A percentile compares a stretch with the other conserved stretches of the same genome.
Conservation (phyloP, 139 green algal species). For the Limnomonas spitsbergensis region DNA sequence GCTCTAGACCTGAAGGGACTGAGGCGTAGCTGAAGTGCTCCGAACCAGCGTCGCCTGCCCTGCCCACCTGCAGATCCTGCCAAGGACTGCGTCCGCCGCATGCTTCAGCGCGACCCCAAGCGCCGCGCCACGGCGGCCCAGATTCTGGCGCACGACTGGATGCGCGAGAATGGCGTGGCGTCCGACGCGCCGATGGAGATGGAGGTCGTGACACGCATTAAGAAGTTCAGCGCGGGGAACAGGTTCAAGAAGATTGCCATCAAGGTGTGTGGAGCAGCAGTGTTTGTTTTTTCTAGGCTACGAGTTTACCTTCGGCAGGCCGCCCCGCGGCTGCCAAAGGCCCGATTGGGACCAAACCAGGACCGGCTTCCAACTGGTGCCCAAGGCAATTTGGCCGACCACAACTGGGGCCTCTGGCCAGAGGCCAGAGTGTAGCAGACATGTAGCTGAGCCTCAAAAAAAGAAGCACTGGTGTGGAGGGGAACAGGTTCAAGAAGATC, state of each 20-base stretch:
- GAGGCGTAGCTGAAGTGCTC: not conserved
- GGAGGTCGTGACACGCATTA: conserved; percentile 81
- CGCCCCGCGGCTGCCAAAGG: too few species aligned
- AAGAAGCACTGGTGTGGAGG: too few species aligned
- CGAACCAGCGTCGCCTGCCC: too few species aligned
- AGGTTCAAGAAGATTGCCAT: conserved; percentile 95
- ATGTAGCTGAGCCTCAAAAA: too few species aligned
- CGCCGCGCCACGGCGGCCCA: conserved; percentile 74
- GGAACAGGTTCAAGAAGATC: conserved; percentile 97
- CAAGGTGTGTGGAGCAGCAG: conserved; percentile 62
- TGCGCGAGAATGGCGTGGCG: conserved; percentile 79
- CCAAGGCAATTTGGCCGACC: too few species aligned
- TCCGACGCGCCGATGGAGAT: conserved; percentile 52
- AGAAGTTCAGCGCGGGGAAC: conserved; percentile 91
- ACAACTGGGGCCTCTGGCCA: too few species aligned
- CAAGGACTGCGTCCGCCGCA: conserved; percentile 78
- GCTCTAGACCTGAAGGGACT: too few species aligned
- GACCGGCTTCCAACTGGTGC: too few species aligned
- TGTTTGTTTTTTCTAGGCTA: too few species aligned
- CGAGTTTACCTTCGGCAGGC: too few species aligned
- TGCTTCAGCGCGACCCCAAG: conserved; percentile 82
- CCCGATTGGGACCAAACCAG: too few species aligned
- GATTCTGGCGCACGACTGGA: conserved; percentile 90
- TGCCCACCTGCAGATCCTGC: conserved; percentile 42
- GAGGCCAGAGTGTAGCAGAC: too few species aligned